Evolutionary conservation across 164 flowering plant genomes (phyloP), one percentile per base, ranked within the genome.

Genomic region (Cinnamomum micranthum): DNA sequence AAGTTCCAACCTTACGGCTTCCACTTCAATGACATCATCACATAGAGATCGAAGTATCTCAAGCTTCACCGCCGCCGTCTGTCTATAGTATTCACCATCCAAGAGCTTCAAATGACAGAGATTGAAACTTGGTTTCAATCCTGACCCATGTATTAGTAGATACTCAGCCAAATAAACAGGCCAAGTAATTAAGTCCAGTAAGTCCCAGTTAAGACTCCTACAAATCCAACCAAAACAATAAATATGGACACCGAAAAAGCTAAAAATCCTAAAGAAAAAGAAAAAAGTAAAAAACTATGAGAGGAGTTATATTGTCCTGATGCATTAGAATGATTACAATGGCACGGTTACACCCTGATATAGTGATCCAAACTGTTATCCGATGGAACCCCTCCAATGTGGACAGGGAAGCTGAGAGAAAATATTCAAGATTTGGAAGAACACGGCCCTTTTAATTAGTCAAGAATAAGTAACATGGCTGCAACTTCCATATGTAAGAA

Each of bases 201-300:
- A 82, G 70, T 78, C 84, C 99, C 99, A 96, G 73, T 94, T 86
- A 76, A 96, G 91, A 77, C 84, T 82, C 97, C 98, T 96, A 76
- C 82, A 83, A 65, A 55, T 15, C 17, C 60, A 55, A 55, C 7
- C 60, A 55, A 4, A 55, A 41, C 47, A 23, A 70, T 23, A 70
- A 52, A 50, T 12, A 14, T 15, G 50, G 51, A 25, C 17, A 66
- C 62, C 6, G 23, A 23, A 41, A 68, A 59, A 41, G 50, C 69
- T 20, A 17, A 55, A 55, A 55, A 55, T 3, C 47, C 47, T 1
- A 55, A 55, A 14, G n/a, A 55, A 14, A 1, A 55, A 17, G 17
- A 19, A 55, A 55, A 12, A 55, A 13, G 17, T 17, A 55, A 55
- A 55, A 55, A 5, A 55, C n/a, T n/a, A 55, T 15, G n/a, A 55